Percentiles rank a stretch among this genome's conserved stretches.
These are phyloP conservation scores for Ilyonectria robusta DNA, from an alignment of 2,329 filamentous ascomycete species.

Conservation along the genomic window DNA sequence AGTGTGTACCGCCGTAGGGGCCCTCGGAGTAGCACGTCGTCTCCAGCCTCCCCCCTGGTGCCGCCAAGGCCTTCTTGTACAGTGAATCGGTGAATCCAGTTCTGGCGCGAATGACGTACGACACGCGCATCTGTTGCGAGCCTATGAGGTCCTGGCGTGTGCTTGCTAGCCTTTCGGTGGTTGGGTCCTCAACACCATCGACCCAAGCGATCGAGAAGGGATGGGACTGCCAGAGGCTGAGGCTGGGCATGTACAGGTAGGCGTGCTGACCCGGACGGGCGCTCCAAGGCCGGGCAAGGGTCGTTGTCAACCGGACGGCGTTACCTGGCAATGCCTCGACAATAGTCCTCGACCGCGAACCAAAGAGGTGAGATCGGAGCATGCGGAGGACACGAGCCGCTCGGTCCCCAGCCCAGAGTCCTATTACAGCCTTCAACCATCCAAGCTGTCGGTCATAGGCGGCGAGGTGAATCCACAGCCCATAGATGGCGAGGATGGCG, in stretches of 20 bases:
- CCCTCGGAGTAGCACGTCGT: slow-evolving; percentile 81
- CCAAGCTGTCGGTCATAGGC: slow-evolving; percentile 56
- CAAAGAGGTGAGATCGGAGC: slow-evolving; percentile 76
- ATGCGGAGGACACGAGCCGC: slow-evolving; percentile 71
- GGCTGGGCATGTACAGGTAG: slow-evolving; percentile 82
- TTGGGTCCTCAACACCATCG: slow-evolving; percentile 71
- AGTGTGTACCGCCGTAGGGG: slow-evolving; percentile 81
- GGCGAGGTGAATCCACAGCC: slow-evolving; percentile 77
- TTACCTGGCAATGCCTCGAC: slow-evolving; percentile 84
- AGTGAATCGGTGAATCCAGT: slow-evolving; percentile 81
- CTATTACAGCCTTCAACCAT: slow-evolving; percentile 72
- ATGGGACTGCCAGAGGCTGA: slow-evolving; percentile 82
- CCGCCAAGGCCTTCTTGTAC: slow-evolving; percentile 76
- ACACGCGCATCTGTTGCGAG: slow-evolving; percentile 76
- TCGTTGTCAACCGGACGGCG: slow-evolving; percentile 80
- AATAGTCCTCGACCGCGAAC: slow-evolving; percentile 76
- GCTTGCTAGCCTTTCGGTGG: slow-evolving; percentile 70
- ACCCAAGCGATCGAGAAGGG: slow-evolving; percentile 87
- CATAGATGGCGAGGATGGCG: slow-evolving; percentile 72
- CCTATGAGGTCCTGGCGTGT: slow-evolving; percentile 70
- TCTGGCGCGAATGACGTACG: slow-evolving; percentile 80
- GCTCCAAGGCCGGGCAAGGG: slow-evolving; percentile 82
- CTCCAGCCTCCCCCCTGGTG: slow-evolving; percentile 71
- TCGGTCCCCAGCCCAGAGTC: slow-evolving; percentile 79
- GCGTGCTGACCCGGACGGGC: slow-evolving; percentile 84